Percentiles rank a stretch among this genome's conserved stretches.
Conservation (phyloP, 331 rosid species). For the Arachis monticola region DNA sequence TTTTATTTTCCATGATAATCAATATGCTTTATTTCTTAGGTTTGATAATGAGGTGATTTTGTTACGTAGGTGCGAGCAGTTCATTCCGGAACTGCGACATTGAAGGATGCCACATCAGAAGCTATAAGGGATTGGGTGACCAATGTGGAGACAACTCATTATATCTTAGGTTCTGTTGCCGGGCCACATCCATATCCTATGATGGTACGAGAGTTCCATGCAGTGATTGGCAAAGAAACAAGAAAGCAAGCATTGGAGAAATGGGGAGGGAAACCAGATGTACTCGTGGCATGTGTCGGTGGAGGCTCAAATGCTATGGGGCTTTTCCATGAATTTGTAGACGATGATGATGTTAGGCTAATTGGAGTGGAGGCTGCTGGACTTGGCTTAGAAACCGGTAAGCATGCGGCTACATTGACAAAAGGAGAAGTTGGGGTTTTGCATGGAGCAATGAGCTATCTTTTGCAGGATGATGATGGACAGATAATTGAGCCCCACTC, state of each 20-base stretch:
- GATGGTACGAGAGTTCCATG: conserved; percentile 54
- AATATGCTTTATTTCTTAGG: background rate
- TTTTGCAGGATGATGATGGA: conserved; percentile 94
- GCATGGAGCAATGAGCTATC: conserved; percentile 99
- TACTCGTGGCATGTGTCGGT: conserved; percentile 89
- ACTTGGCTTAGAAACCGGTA: conserved; percentile 85
- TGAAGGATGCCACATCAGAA: conserved; percentile 97
- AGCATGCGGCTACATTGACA: conserved; percentile 94
- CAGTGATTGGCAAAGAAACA: conserved; percentile 90
- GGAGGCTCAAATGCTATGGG: conserved; percentile 99
- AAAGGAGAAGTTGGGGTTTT: conserved; percentile 93
- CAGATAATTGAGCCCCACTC: conserved; percentile 97
- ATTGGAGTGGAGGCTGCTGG: conserved; percentile 98
- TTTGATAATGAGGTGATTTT: conserved; percentile 12
- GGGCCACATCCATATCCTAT: no score
- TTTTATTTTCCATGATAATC: background rate
- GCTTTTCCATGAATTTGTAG: conserved; percentile 85
- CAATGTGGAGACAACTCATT: conserved; percentile 95
- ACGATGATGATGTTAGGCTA: conserved; percentile 74
- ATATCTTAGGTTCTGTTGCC: conserved; percentile 40
- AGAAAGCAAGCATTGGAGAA: conserved; percentile 88
- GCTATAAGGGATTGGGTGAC: conserved; percentile 99
- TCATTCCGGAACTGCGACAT: conserved; percentile 89
- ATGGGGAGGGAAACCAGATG: conserved; percentile 96
- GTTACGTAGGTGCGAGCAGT: conserved; percentile 73